Base-by-base conservation (phyloP, 192 early-diverging fungal species). In the Phlyctochytrium arcticum region DNA sequence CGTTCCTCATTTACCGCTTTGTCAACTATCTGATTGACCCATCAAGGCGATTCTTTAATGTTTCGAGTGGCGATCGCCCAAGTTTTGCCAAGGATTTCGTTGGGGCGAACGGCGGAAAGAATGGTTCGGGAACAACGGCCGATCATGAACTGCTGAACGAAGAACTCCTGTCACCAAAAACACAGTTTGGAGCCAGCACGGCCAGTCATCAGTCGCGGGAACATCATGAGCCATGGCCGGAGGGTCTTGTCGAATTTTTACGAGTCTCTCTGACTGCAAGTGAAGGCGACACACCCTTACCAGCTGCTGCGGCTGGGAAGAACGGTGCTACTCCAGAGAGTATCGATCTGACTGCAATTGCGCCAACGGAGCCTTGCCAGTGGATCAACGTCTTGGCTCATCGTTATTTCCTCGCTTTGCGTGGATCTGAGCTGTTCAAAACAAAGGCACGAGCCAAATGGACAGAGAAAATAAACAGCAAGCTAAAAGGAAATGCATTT, bases 301-400 rank as follows among this genome's bases (percentile, higher is more conserved):
- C 66, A 9, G 50, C 73, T 10, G 54, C 70, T 9, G 5, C 19
- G 12, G 15, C 26, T 10, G 46, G n/a, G 26, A 26, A 60, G 60
- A 7, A 9, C 9, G 50, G 65, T 26, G 6, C 24, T 26, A 46
- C 59, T 54, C 5, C 35, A 37, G 17, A 46, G 9, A 34, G 8
- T 10, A 36, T 37, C 35, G 26, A 48, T 36, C 6, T n/a, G 24
- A 70, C 54, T 32, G 44, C 63, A 19, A 44, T 70, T 36, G 58
- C 54, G 9, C 63, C 68, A 17, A 74, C 79, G 10, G 61, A 68
- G 46, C 24, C 53, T 15, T 65, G 56, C 44, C 61, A 75, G 34
- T 84, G 77, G 76, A n/a, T 82, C 29, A 81, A 84, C 51, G 65
- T 84, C 5, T 26, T 71, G 10, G 62, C 72, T 10, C 59, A 77